A percentile compares a stretch with the other conserved stretches of the same genome.
These are phyloP conservation scores for Candida takata DNA, from an alignment of 805 yeast genomes.

Conservation along the genomic window DNA sequence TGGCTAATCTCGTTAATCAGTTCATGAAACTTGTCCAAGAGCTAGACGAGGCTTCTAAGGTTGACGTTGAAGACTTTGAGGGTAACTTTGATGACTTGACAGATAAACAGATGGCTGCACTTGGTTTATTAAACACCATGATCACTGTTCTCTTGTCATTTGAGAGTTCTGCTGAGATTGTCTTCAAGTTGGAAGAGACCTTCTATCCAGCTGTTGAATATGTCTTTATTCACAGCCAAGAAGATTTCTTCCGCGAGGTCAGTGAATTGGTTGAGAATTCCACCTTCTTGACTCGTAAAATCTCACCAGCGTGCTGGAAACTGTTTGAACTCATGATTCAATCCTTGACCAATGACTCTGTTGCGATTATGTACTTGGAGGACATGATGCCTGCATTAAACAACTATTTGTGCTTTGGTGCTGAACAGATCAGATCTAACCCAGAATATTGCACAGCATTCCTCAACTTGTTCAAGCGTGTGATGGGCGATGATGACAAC, in stretches of 20 bases:
- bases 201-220: slow-evolving; percentile 63
- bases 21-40: slow-evolving; percentile 67
- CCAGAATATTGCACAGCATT: slow-evolving; percentile 42
- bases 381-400: slow-evolving; percentile 70
- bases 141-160: slow-evolving; percentile 75
- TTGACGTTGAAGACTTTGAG: slow-evolving; percentile 32
- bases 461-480: slow-evolving; percentile 40
- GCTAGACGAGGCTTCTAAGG: slow-evolving; percentile 50
- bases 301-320: slow-evolving; percentile 72
- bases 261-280: slow-evolving; percentile 70
- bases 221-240: slow-evolving; percentile 58
- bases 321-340: slow-evolving; percentile 47
- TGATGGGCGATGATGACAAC: slow-evolving; percentile 37
- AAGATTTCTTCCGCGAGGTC: slow-evolving; percentile 69
- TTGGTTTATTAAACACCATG: slow-evolving; percentile 76
- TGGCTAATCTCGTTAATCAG: slow-evolving; percentile 60
- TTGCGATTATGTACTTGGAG: slow-evolving; percentile 62
- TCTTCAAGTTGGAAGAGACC: slow-evolving; percentile 56
- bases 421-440: slow-evolving; percentile 39
- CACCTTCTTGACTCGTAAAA: slow-evolving; percentile 49
- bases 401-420: slow-evolving; percentile 62
- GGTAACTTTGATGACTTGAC: slow-evolving; percentile 34
- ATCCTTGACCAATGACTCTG: slow-evolving; percentile 30
- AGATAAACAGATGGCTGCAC: slow-evolving; percentile 77
- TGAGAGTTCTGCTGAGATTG: slow-evolving; percentile 69